These are phyloP conservation scores for Hericium erinaceus DNA, from an alignment of 768 basidiomycete species.

Conservation along the genomic window DNA sequence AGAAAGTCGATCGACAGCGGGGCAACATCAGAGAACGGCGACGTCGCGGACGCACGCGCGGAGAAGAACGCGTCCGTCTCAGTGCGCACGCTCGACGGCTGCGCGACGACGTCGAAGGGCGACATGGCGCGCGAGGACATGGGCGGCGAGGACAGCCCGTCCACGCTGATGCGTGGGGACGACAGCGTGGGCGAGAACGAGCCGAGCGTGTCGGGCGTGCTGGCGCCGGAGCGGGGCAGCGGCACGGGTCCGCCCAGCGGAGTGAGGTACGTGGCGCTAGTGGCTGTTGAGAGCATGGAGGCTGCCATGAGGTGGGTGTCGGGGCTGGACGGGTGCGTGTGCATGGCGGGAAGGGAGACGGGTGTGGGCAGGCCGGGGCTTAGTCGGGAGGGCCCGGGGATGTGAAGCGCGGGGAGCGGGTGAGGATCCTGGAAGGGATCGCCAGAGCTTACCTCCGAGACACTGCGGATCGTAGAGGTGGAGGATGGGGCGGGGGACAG, in stretches of 20 bases:
- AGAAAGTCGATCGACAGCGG: not conserved
- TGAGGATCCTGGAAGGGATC: not conserved
- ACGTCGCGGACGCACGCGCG: not conserved
- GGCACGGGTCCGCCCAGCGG: not conserved
- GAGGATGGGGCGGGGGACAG: not conserved
- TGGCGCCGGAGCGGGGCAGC: not conserved
- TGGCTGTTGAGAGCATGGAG: not conserved
- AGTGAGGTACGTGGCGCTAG: not conserved
- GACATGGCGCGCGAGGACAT: not conserved
- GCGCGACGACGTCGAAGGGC: not conserved
- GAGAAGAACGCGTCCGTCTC: not conserved
- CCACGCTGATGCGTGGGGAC: not conserved
- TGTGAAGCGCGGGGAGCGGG: not conserved
- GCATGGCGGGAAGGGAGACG: not conserved
- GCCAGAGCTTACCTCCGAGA: not conserved
- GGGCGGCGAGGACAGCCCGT: not conserved
- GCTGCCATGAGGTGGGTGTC: not conserved
- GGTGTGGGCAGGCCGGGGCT: conserved; percentile 1
- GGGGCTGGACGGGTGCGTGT: not conserved
- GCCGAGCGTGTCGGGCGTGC: not conserved
- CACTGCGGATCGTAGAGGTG: not conserved
- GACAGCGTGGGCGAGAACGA: not conserved
- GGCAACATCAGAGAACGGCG: not conserved
- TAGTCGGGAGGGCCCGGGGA: not conserved
- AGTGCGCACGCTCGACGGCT: not conserved